Conservation (phyloP, 2,329 filamentous ascomycete genomes). For the Cladophialophora chaetospira region DNA sequence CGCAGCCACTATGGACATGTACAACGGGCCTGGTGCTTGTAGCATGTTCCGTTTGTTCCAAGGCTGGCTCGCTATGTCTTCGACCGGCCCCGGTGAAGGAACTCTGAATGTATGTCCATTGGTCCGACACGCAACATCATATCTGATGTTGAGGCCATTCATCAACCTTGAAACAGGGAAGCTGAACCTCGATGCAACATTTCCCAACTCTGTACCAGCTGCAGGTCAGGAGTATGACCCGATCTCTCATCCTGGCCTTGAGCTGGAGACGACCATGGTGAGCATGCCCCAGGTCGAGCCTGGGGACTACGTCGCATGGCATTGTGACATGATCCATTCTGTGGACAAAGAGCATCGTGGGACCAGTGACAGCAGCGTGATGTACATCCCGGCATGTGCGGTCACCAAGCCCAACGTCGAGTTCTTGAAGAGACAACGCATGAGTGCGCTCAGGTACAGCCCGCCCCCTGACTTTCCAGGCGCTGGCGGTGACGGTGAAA, state of each 20-base stretch:
- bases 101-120: constrained; percentile 82
- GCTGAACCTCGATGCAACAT: constrained; percentile 49
- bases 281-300: constrained; percentile 69
- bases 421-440: constrained; percentile 70
- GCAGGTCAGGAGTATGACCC: constrained; percentile 69
- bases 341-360: constrained; percentile 80
- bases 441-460: constrained; percentile 68
- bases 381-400: constrained; percentile 88
- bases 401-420: constrained; percentile 72
- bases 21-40: constrained; percentile 79
- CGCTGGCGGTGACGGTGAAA: constrained; percentile 46
- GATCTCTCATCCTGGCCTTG: constrained; percentile 68
- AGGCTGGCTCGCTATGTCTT: constrained; percentile 81
- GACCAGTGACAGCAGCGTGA: constrained; percentile 71
- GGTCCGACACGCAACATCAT: constrained; percentile 72
- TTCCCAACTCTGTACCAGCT: constrained; percentile 71
- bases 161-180: constrained; percentile 60
- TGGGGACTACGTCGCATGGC: constrained; percentile 69
- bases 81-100: constrained; percentile 72
- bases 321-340: constrained; percentile 62
- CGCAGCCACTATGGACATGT: constrained; percentile 69
- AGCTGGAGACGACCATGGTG: constrained; percentile 69
- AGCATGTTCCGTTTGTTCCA: constrained; percentile 87
- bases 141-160: constrained; percentile 80
- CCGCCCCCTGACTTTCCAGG: constrained; percentile 72